phyloP scores from a whole-genome alignment of 139 green algal species.

The Chlamydomonas eustigma region DNA sequence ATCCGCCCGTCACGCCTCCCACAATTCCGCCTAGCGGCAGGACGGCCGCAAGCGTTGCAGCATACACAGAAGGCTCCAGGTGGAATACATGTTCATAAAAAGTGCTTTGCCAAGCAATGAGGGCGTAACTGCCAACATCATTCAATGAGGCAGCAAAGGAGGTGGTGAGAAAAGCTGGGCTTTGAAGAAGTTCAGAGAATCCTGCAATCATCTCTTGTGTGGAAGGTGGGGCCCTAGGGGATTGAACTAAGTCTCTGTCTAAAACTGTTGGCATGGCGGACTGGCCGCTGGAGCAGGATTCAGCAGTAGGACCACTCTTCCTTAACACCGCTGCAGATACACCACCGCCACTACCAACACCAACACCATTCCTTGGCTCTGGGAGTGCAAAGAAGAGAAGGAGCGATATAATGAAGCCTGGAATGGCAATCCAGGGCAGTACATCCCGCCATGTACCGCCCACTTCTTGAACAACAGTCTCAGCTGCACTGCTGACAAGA shows the following conservation, averaged over 20 bases:
- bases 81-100: slow-evolving; percentile 84
- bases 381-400: slow-evolving; percentile 21
- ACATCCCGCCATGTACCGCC: slow-evolving; percentile 23
- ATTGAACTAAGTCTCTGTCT: no score
- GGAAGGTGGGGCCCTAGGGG: no score
- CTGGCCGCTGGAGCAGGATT: not conserved
- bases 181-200: slow-evolving; percentile 35
- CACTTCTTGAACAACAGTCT: not conserved
- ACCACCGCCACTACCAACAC: not conserved
- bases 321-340: not conserved
- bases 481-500: not conserved
- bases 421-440: slow-evolving; percentile 32
- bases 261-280: no score
- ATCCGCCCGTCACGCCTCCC: slow-evolving; percentile 72
- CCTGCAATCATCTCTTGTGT: not conserved
- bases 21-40: slow-evolving; percentile 82
- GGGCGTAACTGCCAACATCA: slow-evolving; percentile 79
- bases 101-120: slow-evolving; percentile 84
- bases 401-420: slow-evolving; percentile 28
- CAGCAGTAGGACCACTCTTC: not conserved
- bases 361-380: slow-evolving; percentile 17
- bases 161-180: slow-evolving; percentile 54
- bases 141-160: slow-evolving; percentile 79
- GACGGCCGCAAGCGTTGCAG: slow-evolving; percentile 75
- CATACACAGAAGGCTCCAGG: slow-evolving; percentile 63